Evolutionary conservation across 495 filamentous ascomycete species (phyloP), one percentile per base, ranked within the genome.

Genomic region (Hyaloscypha hepaticicola): DNA sequence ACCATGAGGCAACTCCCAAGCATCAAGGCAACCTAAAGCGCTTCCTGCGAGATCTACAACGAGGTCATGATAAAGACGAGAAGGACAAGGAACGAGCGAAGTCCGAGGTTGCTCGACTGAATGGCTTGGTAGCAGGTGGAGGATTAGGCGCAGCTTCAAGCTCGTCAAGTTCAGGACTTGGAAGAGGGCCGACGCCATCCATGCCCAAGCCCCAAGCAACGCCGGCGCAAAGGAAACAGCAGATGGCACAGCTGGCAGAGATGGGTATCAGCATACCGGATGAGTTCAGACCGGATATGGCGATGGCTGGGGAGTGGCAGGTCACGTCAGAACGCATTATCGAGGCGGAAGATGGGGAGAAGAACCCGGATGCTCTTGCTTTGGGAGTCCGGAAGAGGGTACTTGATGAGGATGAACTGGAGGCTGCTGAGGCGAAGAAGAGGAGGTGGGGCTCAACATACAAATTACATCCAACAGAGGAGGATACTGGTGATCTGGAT

Each of bases 21-120:
- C 95, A 99, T 76, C 95, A 98, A 80, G 83, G 85, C 71, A 87
- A 84, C 67, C 84, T 98, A 59, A 96, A 96, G 77, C 90, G 96
- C 38, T 93, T 93, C 69, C 82, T 99, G 1, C 87, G 92, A 55
- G 90, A 96, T 59, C 82, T 98, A 9, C 93, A 96, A 77, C 85
- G 88, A 52, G 83, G 82, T 53, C 90, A 94, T 72, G 91, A 96
- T 66, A 83, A 85, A 55, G 85, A 92, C 55, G 85, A 89, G 69
- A 82, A 87, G 33, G 92, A 96, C 7, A 87, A 90, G 64, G 86
- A 93, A 50, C 80, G 88, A 19, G 95, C 95, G 1, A 92, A 90
- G 70, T 82, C 84, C 45, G 96, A 99, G 72, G 87, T 99, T 34
- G 92, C 91, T 60, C 79, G 95, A 27, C 78, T 99, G 55, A 92